phyloP scores from a whole-genome alignment of 345 rosid species.

The Adansonia digitata region DNA sequence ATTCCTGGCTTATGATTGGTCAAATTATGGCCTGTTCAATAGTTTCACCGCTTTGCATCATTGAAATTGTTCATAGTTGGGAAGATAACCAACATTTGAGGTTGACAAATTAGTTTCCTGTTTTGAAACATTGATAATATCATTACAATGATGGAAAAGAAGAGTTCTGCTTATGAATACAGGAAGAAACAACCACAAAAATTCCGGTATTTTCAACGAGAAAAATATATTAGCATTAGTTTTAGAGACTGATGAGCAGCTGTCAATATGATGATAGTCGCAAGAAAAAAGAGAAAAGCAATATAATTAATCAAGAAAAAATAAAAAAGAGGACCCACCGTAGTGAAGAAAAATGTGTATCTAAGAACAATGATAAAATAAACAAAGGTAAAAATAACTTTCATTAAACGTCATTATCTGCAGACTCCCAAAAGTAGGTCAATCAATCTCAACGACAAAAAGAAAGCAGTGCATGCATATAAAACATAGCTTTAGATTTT shows the following conservation, averaged over 20 bases:
- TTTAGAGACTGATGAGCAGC: background rate
- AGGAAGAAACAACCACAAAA: background rate
- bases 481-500: constrained; percentile 21
- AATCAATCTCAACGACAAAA: constrained; percentile 36
- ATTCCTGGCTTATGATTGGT: constrained; percentile 22
- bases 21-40: constrained; percentile 23
- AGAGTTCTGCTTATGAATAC: background rate
- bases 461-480: constrained; percentile 36
- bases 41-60: constrained; percentile 4
- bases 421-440: constrained; percentile 51
- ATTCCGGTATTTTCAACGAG: background rate
- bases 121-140: constrained; percentile 3
- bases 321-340: background rate
- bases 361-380: constrained; percentile 2
- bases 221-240: background rate
- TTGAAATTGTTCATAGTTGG: background rate
- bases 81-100: background rate
- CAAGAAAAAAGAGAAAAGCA: background rate
- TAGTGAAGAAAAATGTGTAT: background rate
- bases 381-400: constrained; percentile 26
- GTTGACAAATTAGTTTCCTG: constrained; percentile 12
- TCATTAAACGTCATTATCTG: constrained; percentile 45
- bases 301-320: background rate
- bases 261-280: background rate
- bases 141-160: constrained; percentile 2